These are phyloP conservation scores for Nannochloropsis oceanica DNA, from an alignment of 108 stramenopile species.

Conservation along the genomic window DNA sequence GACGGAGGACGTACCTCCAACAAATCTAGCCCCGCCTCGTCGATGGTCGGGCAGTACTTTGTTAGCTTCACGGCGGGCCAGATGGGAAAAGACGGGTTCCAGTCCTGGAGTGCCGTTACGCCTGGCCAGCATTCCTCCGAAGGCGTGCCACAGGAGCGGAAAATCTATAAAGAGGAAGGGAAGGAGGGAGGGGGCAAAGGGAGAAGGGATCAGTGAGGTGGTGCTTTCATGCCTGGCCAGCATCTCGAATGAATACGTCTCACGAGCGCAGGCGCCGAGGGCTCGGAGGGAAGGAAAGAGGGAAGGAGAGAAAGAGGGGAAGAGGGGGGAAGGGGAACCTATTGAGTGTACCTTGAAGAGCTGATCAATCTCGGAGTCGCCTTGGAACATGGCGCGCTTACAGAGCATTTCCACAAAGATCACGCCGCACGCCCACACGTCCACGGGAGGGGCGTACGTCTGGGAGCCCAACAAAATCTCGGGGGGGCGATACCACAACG, in stretches of 20 bases:
- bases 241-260: neutral
- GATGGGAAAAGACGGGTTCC: slow-evolving; percentile 36
- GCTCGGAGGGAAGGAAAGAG: neutral
- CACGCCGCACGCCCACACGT: slow-evolving; percentile 86
- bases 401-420: slow-evolving; percentile 96
- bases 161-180: slow-evolving; percentile 37
- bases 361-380: slow-evolving; percentile 96
- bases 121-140: slow-evolving; percentile 77
- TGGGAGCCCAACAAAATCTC: slow-evolving; percentile 39
- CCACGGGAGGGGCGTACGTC: slow-evolving; percentile 83
- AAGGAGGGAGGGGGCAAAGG: neutral
- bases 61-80: slow-evolving; percentile 32
- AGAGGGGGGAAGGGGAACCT: neutral
- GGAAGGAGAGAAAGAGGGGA: neutral
- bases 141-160: slow-evolving; percentile 84
- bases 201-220: neutral
- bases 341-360: slow-evolving; percentile 52
- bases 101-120: slow-evolving; percentile 52
- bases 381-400: slow-evolving; percentile 87
- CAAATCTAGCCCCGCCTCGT: slow-evolving; percentile 31
- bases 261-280: neutral
- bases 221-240: neutral
- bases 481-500: slow-evolving; percentile 41
- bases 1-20: slow-evolving; percentile 12
- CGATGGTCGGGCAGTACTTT: slow-evolving; percentile 13